Conservation (phyloP, 1,284 basidiomycete genomes). For the Rhodofomes roseus region DNA sequence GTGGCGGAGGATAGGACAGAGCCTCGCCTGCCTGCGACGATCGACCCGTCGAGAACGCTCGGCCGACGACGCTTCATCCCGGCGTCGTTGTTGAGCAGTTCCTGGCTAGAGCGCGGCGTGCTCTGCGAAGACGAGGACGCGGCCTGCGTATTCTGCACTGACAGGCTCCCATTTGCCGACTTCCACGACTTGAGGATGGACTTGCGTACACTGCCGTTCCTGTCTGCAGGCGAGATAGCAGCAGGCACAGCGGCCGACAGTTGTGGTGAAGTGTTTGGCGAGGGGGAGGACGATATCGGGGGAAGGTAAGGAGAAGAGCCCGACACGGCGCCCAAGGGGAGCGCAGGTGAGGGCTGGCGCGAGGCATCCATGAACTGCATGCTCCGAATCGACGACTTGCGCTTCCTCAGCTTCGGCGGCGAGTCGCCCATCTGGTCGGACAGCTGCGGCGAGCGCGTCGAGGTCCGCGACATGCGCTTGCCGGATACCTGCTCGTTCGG, state of each 20-base stretch:
- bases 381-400: conserved; percentile 34
- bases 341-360: conserved; percentile 16
- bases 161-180: conserved; percentile 33
- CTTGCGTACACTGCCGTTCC: conserved; percentile 43
- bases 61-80: conserved; percentile 33
- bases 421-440: conserved; percentile 11
- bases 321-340: neutral
- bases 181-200: conserved; percentile 68
- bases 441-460: conserved; percentile 21
- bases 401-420: conserved; percentile 16
- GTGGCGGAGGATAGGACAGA: conserved; percentile 23
- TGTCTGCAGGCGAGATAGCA: conserved; percentile 8
- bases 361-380: conserved; percentile 46
- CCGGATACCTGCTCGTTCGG: conserved; percentile 20
- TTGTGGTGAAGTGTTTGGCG: conserved; percentile 16
- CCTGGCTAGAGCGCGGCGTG: conserved; percentile 27
- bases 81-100: conserved; percentile 20
- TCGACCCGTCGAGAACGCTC: conserved; percentile 34
- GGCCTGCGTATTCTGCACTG: conserved; percentile 17
- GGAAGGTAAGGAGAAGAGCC: conserved; percentile 2
- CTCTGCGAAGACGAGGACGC: conserved; percentile 21
- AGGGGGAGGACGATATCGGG: conserved; percentile 23
- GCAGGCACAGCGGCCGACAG: conserved; percentile 14
- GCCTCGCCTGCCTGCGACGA: conserved; percentile 23
- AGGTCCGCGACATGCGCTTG: conserved; percentile 18